These are phyloP conservation scores for Talaromyces sp. DNA, from an alignment of 2,329 filamentous ascomycete species.

Conservation along the genomic window DNA sequence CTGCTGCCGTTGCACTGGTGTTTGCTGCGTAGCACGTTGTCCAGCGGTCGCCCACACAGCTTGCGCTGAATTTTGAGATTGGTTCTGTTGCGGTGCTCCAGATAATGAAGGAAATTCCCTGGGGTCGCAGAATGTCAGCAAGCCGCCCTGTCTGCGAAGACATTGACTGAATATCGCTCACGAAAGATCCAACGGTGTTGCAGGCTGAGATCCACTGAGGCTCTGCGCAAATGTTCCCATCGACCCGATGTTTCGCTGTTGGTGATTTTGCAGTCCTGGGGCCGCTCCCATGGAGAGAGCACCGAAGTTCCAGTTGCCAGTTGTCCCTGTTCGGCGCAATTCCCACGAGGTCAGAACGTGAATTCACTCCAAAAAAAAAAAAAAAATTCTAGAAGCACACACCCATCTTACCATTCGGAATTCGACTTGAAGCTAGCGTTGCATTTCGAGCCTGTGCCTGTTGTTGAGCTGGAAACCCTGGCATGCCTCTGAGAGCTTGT, in stretches of 20 bases:
- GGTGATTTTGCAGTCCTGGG: constrained; percentile 45
- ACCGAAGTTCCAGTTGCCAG: constrained; percentile 54
- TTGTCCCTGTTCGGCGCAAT: constrained; percentile 37
- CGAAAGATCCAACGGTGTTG: constrained; percentile 52
- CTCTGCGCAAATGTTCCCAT: constrained; percentile 54
- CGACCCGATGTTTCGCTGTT: constrained; percentile 45
- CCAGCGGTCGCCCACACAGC: constrained; percentile 54
- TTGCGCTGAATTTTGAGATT: constrained; percentile 46
- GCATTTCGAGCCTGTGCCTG: constrained; percentile 42
- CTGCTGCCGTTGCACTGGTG: constrained; percentile 49
- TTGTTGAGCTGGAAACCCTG: constrained; percentile 49
- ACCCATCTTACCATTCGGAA: constrained; percentile 53
- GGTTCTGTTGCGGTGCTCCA: constrained; percentile 50
- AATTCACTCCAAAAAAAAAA: neutral
- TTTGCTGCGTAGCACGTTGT: constrained; percentile 48
- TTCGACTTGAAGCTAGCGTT: constrained; percentile 42
- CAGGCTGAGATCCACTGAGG: constrained; percentile 48
- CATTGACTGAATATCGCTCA: constrained; percentile 34
- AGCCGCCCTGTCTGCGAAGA: neutral
- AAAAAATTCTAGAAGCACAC: constrained; percentile 15
- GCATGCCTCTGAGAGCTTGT: constrained; percentile 48
- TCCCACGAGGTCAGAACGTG: neutral
- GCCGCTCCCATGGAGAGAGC: constrained; percentile 46
- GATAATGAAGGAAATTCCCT: constrained; percentile 61
- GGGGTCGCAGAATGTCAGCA: constrained; percentile 8